These are phyloP conservation scores for Trichoderma citrinoviride DNA, from an alignment of 2,329 filamentous ascomycete genomes.

Conservation along the genomic window DNA sequence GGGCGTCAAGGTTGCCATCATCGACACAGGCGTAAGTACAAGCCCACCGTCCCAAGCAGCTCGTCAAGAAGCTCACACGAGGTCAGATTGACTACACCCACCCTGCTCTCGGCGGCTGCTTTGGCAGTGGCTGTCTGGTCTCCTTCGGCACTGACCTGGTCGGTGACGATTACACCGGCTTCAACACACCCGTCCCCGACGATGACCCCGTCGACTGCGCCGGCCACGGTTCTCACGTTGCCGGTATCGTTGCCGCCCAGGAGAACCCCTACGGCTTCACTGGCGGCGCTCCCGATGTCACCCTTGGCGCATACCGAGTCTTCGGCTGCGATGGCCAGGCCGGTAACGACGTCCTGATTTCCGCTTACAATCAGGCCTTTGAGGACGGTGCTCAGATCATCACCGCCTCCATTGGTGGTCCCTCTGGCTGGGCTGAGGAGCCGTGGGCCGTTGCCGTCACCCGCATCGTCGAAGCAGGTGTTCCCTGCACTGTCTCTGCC, in stretches of 20 bases:
- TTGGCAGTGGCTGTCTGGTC: slow-evolving; percentile 45
- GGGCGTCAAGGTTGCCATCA: slow-evolving; percentile 52
- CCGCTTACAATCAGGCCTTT: slow-evolving; percentile 40
- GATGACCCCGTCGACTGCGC: slow-evolving; percentile 40
- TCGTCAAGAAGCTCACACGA: not conserved
- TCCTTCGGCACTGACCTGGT: slow-evolving; percentile 44
- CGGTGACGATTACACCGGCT: slow-evolving; percentile 36
- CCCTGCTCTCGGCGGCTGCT: slow-evolving; percentile 47
- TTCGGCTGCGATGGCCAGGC: slow-evolving; percentile 35
- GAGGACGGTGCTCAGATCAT: slow-evolving; percentile 42
- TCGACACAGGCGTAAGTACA: slow-evolving; percentile 51
- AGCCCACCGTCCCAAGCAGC: not conserved
- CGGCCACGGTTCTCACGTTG: slow-evolving; percentile 46
- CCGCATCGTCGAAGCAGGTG: slow-evolving; percentile 43
- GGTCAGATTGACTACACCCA: slow-evolving; percentile 43
- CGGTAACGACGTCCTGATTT: slow-evolving; percentile 39
- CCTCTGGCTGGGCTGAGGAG: slow-evolving; percentile 33
- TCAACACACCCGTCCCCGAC: slow-evolving; percentile 35
- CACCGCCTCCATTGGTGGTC: slow-evolving; percentile 37
- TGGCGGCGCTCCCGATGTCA: slow-evolving; percentile 41
- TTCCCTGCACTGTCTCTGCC: slow-evolving; percentile 41
- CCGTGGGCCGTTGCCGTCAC: slow-evolving; percentile 38
- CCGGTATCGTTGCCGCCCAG: slow-evolving; percentile 46
- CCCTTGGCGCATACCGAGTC: slow-evolving; percentile 40
- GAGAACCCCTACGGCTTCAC: slow-evolving; percentile 37